Evolutionary conservation across 306 rosid genomes (phyloP).

Genomic region (Sicyos baderoa): DNA sequence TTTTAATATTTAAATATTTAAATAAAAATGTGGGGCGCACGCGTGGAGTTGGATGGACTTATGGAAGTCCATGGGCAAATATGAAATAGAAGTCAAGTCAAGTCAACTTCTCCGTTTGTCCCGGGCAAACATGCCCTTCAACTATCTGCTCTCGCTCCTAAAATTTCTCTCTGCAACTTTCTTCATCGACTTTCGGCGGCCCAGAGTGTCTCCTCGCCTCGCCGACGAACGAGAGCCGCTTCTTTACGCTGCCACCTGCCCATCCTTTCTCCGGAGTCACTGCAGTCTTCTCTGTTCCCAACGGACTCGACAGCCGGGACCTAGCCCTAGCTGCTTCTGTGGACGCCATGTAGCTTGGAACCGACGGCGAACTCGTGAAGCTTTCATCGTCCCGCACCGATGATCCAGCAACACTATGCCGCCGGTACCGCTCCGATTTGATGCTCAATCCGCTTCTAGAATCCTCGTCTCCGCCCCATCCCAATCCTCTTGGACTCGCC

Average conservation of each 20-base stretch:
- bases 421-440: conserved; percentile 31
- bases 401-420: conserved; percentile 60
- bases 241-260: conserved; percentile 36
- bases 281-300: conserved; percentile 22
- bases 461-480: conserved; percentile 40
- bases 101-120: too few species aligned
- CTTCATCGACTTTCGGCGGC: conserved; percentile 36
- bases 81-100: too few species aligned
- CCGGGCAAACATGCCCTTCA: too few species aligned
- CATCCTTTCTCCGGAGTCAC: conserved; percentile 37
- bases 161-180: not conserved
- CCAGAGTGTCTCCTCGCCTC: conserved; percentile 43
- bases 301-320: conserved; percentile 33
- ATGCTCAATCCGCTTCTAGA: conserved; percentile 25
- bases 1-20: too few species aligned
- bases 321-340: conserved; percentile 40
- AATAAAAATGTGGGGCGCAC: too few species aligned
- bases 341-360: conserved; percentile 48
- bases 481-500: conserved; percentile 28
- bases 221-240: conserved; percentile 52
- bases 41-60: too few species aligned
- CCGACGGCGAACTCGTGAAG: conserved; percentile 36
- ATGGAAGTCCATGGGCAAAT: too few species aligned
- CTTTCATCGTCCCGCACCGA: conserved; percentile 47
- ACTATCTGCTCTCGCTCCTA: conserved; percentile 11